A percentile compares a stretch with the other conserved stretches of the same genome.
Evolutionary conservation across 2,329 filamentous ascomycete species (phyloP).

Genomic region (Cryphonectria radicalis): DNA sequence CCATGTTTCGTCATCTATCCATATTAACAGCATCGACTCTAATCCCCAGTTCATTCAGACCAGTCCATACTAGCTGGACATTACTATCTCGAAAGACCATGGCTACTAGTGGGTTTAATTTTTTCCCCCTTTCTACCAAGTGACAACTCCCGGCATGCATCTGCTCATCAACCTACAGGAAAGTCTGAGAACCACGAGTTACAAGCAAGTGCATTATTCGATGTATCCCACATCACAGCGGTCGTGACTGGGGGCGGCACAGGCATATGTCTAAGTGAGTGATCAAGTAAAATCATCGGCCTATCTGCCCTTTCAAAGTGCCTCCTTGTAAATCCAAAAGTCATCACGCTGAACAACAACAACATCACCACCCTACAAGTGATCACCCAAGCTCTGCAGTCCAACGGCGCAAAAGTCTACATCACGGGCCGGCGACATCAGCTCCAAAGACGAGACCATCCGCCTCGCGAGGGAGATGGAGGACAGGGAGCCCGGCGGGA

Average conservation of each 20-base stretch:
- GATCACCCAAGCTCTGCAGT: conserved; percentile 25
- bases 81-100: conserved; percentile 16
- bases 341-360: not conserved
- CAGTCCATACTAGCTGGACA: not conserved
- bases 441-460: conserved; percentile 50
- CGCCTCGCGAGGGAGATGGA: conserved; percentile 54
- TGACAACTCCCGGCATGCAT: not conserved
- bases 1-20: conserved; percentile 11
- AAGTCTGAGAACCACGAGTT: conserved; percentile 20
- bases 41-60: conserved; percentile 9
- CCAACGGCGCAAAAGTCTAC: conserved; percentile 25
- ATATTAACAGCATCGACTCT: not conserved
- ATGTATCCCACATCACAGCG: conserved; percentile 26
- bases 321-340: not conserved
- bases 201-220: conserved; percentile 21
- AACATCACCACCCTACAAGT: not conserved
- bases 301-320: not conserved
- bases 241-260: conserved; percentile 26
- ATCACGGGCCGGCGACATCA: conserved; percentile 27
- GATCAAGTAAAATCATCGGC: not conserved
- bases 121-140: not conserved
- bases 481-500: conserved; percentile 54
- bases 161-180: not conserved
- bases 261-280: conserved; percentile 24
- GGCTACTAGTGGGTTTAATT: conserved; percentile 4